These are phyloP conservation scores for Tetrahymena borealis DNA, from an alignment of 73 alveolate genomes.

Conservation along the genomic window DNA sequence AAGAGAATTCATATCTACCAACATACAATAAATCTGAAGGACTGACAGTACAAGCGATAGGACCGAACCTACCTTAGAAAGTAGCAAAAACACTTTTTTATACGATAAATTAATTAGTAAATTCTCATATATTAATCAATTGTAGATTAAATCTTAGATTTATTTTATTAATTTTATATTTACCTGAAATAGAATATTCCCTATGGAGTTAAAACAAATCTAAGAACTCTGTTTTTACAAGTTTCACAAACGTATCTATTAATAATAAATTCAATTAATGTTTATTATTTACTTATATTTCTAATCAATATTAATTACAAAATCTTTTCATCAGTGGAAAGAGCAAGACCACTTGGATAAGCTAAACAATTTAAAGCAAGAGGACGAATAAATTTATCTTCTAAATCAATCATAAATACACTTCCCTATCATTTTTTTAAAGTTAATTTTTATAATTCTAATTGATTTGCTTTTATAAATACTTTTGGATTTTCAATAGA, in stretches of 20 bases:
- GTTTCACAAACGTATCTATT: constrained; percentile 84
- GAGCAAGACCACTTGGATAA: constrained; percentile 84
- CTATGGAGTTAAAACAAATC: constrained; percentile 79
- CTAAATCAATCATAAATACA: constrained; percentile 74
- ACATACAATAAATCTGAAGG: constrained; percentile 39
- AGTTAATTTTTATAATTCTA: not conserved
- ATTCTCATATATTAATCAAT: not conserved
- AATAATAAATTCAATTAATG: too few species aligned
- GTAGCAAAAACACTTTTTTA: not conserved
- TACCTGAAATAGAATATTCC: constrained; percentile 79
- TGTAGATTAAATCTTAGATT: not conserved
- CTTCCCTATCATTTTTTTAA: constrained; percentile 29
- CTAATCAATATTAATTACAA: constrained; percentile 9
- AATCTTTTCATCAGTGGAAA: constrained; percentile 64
- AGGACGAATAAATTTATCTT: constrained; percentile 69
- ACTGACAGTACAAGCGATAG: constrained; percentile 33
- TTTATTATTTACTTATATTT: too few species aligned
- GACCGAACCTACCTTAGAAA: constrained; percentile 46
- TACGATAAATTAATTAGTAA: not conserved
- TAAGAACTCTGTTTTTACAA: constrained; percentile 83
- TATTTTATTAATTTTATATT: not conserved
- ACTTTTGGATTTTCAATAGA: constrained; percentile 65
- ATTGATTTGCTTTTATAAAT: not conserved
- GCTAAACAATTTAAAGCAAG: constrained; percentile 68
- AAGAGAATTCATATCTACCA: constrained; percentile 39